Conservation (phyloP, 148 eudicot species). For the Hydrangea macrophylla region DNA sequence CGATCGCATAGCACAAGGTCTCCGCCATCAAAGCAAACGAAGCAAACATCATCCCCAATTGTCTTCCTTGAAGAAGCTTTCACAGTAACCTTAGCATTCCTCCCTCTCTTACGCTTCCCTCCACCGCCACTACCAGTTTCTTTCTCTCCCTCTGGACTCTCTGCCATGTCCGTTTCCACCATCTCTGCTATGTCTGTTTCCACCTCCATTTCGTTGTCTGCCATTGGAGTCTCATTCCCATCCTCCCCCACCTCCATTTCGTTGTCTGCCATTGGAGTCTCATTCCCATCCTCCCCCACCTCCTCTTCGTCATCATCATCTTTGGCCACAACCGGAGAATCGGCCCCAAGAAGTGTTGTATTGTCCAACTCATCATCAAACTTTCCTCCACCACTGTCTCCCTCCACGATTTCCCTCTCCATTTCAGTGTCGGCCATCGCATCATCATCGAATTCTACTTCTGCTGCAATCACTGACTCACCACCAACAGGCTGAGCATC, state of each 20-base stretch:
- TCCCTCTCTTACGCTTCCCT: constrained; percentile 78
- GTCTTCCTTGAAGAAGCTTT: constrained; percentile 43
- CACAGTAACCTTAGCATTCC: constrained; percentile 31
- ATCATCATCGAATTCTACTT: constrained; percentile 18
- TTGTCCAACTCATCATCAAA: constrained; percentile 25
- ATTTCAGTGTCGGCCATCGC: constrained; percentile 22
- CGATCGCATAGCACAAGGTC: constrained; percentile 91
- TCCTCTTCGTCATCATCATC: constrained; percentile 36
- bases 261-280: constrained; percentile 20
- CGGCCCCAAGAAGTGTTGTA: constrained; percentile 8
- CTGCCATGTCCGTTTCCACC: constrained; percentile 24
- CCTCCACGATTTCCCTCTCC: constrained; percentile 16
- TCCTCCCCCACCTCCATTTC: constrained; percentile 32
- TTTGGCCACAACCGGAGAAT: neutral
- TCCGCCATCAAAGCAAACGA: constrained; percentile 96
- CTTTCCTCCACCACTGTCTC: constrained; percentile 24
- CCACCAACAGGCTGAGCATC: constrained; percentile 11
- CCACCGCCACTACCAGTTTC: constrained; percentile 40
- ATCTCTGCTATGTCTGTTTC: constrained; percentile 16
- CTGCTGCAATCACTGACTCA: neutral
- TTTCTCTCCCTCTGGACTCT: constrained; percentile 24
- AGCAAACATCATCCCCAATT: constrained; percentile 88
- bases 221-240: constrained; percentile 22
- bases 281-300: constrained; percentile 20
- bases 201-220: constrained; percentile 36